Conservation (phyloP, 257 asterid species). For the Dorcoceras hygrometricum region DNA sequence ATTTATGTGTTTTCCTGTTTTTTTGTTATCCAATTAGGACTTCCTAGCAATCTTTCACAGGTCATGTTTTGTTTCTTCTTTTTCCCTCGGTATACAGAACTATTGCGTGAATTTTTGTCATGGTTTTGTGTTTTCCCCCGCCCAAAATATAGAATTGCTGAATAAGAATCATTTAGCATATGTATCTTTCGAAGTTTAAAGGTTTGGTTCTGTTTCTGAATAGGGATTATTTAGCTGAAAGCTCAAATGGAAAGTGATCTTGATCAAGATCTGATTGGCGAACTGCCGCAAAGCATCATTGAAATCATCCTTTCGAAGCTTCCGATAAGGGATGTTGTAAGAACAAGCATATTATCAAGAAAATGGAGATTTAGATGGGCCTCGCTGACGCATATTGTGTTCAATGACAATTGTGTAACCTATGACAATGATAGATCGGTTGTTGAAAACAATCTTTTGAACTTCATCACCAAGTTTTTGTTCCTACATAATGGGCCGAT, state of each 20-base stretch:
- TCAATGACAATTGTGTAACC: constrained; percentile 53
- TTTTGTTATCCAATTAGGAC: neutral
- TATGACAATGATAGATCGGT: constrained; percentile 33
- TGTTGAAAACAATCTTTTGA: constrained; percentile 43
- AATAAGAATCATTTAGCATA: too few relatives aligned
- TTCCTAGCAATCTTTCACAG: too few relatives aligned
- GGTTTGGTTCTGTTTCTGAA: constrained; percentile 14
- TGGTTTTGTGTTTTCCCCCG: neutral
- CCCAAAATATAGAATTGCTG: neutral
- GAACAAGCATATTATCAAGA: constrained; percentile 65
- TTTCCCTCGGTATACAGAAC: too few relatives aligned
- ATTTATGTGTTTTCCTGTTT: neutral
- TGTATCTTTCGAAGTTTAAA: neutral
- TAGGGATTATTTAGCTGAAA: constrained; percentile 24
- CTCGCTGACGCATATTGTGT: constrained; percentile 57
- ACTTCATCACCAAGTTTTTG: constrained; percentile 58
- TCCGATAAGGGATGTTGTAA: constrained; percentile 68
- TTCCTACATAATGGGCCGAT: constrained; percentile 84
- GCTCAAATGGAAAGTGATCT: constrained; percentile 45
- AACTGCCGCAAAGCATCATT: constrained; percentile 77
- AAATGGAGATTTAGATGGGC: constrained; percentile 92
- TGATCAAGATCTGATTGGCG: constrained; percentile 59
- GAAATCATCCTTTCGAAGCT: constrained; percentile 73
- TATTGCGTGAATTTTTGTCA: too few relatives aligned
- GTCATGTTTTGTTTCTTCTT: constrained; percentile 2